These are phyloP conservation scores for Pleurotus citrinopileatus DNA, from an alignment of 768 basidiomycete species.

Conservation along the genomic window DNA sequence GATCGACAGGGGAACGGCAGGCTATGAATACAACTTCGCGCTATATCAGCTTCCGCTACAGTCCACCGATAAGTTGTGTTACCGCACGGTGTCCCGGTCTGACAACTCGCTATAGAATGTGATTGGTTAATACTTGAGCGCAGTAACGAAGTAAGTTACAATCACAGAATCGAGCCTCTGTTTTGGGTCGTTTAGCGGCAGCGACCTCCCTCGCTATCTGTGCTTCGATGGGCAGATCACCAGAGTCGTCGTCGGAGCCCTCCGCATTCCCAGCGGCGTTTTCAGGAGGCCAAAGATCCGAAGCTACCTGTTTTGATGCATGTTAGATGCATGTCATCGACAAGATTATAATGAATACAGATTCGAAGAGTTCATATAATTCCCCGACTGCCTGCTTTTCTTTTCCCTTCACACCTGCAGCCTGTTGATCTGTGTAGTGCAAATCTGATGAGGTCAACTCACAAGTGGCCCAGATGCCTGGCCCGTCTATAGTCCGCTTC, in stretches of 20 bases:
- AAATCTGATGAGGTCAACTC: slow-evolving; percentile 17
- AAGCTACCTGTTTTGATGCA: slow-evolving; percentile 50
- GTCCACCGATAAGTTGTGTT: slow-evolving; percentile 10
- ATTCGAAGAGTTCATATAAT: slow-evolving; percentile 75
- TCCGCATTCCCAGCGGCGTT: slow-evolving; percentile 21
- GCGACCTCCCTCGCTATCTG: slow-evolving; percentile 72
- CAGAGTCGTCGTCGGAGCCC: slow-evolving; percentile 32
- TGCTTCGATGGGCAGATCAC: slow-evolving; percentile 57
- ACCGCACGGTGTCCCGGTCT: slow-evolving; percentile 82
- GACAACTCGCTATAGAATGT: slow-evolving; percentile 56
- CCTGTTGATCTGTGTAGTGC: not conserved
- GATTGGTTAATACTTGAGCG: slow-evolving; percentile 2
- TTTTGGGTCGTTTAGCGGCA: slow-evolving; percentile 63
- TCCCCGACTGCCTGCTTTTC: slow-evolving; percentile 78
- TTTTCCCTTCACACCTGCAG: slow-evolving; percentile 68
- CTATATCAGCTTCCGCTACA: not conserved
- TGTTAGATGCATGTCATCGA: slow-evolving; percentile 2
- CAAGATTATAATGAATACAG: slow-evolving; percentile 34
- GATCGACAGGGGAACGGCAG: slow-evolving; percentile 75
- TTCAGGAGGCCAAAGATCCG: slow-evolving; percentile 65
- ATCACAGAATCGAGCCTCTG: slow-evolving; percentile 65
- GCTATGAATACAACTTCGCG: slow-evolving; percentile 72
- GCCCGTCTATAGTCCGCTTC: slow-evolving; percentile 69
- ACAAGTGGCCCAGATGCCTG: slow-evolving; percentile 85
- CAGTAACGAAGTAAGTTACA: slow-evolving; percentile 2